Evolutionary conservation across 2,329 filamentous ascomycete genomes (phyloP), one percentile per base, ranked within the genome.

Genomic region (Dactylonectria estremocensis): DNA sequence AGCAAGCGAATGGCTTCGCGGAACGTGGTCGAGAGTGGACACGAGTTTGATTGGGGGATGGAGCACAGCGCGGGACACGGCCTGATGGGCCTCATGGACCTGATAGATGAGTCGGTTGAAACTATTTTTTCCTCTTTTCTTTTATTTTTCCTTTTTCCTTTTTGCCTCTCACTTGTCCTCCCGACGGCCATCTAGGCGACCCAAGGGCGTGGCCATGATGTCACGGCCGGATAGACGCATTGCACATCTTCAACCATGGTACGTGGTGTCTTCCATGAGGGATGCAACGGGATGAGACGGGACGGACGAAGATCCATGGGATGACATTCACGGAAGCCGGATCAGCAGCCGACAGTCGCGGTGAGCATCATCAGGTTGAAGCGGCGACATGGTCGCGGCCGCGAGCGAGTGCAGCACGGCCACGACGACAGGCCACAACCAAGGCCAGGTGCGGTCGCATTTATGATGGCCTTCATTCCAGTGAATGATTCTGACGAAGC

Each of bases 21-120:
- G 49, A 69, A 64, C 67, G 64, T 67, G 64, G 58, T 69, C 64
- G 31, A 57, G 54, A 53, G 67, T 64, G 63, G 67, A 61, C 56
- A 57, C 64, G 24, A 28, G 60, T 69, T 69, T 69, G 56, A 69
- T 69, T 69, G 67, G 37, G 16, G 16, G 43, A 68, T 63, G 66
- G 66, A 46, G 62, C 48, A 28, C 24, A 46, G 37, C 35, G 24
- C 52, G 18, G 66, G 61, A 61, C 46, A 33, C 46, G 50, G 66
- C 31, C 53, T 18, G 43, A 45, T n/a, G n/a, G 43, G 43, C 43
- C 11, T 40, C 13, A 20, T 45, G n/a, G 16, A 18, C 40, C 40
- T 31, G 37, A 48, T 18, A 45, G 40, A 58, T 28, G 20, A 58
- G 55, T 14, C 40, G n/a, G 55, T 33, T n/a, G 24, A 7, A 28